Evolutionary conservation across 768 basidiomycete genomes (phyloP), one percentile per base, ranked within the genome.

Genomic region (Termitomyces sp.): DNA sequence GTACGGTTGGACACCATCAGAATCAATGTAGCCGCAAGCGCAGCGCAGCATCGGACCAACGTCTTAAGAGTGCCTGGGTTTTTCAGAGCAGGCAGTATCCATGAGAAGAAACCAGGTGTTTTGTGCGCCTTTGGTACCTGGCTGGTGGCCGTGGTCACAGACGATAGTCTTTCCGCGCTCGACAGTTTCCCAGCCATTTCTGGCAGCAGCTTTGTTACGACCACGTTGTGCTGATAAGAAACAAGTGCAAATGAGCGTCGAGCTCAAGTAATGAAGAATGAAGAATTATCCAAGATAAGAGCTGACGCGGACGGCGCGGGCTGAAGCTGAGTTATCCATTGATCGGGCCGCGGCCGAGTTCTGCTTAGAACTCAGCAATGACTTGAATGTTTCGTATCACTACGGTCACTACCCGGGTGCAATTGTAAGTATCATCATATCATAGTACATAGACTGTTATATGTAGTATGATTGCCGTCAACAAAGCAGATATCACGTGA

Each of bases 31-130:
- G 65, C 71, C 4, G 72, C 70, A 26, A 75, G 61, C 3, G 67
- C 74, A 10, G 73, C 61, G 44, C 71, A 69, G 56, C 76, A 78
- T 56, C 78, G 71, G 44, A 73, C 58, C 73, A 71, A 78, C 0
- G 76, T 77, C 61, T 80, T 79, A 59, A 73, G 56, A 26, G 68
- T 74, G 18, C 76, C 70, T 44, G 65, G 69, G 8, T 69, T 72
- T 51, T 65, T 70, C 56, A 71, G 63, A 18, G 75, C 75, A 7
- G 72, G 72, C 5, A 60, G 23, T 20, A 75, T 53, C 75, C 75
- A 77, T 9, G 69, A 62, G 58, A 71, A 71, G 30, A 64, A 58
- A n/a, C 70, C 66, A 50, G 58, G 44, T 43, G 44, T 28, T 44
- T 36, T 58, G 28, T 38, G 28, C 41, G 51, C n/a, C 5, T 20